A percentile compares a stretch with the other conserved stretches of the same genome.
Evolutionary conservation across 2,329 filamentous ascomycete species (phyloP).

Genomic region (Ascochyta viciae-villosae): DNA sequence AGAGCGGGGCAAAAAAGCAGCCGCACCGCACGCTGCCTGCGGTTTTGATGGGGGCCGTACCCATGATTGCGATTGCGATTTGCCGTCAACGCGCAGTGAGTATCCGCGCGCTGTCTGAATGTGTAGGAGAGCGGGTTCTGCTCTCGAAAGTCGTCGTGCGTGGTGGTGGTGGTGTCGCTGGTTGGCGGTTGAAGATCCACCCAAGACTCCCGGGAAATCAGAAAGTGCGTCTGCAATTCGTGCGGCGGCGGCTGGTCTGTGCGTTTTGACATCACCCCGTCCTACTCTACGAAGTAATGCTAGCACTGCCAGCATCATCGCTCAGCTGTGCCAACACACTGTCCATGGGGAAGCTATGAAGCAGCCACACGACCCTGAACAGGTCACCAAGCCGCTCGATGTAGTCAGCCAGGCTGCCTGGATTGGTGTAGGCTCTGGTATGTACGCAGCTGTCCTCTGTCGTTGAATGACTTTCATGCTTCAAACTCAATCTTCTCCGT

Average conservation of each 20-base stretch:
- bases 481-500: too few species aligned
- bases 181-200: constrained; percentile 24
- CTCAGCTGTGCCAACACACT: not conserved
- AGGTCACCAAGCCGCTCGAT: constrained; percentile 38
- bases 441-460: constrained; percentile 16
- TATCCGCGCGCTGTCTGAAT: constrained; percentile 46
- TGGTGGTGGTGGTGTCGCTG: constrained; percentile 29
- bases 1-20: constrained; percentile 38
- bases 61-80: constrained; percentile 64
- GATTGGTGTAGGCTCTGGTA: constrained; percentile 42
- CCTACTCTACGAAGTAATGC: too few species aligned
- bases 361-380: constrained; percentile 27
- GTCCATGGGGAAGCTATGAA: constrained; percentile 25
- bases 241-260: constrained; percentile 21
- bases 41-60: constrained; percentile 47
- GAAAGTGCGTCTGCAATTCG: constrained; percentile 28
- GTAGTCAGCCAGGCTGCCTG: constrained; percentile 33
- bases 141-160: constrained; percentile 35
- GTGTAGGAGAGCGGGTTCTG: constrained; percentile 38
- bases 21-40: constrained; percentile 29
- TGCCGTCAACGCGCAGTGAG: constrained; percentile 47
- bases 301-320: not conserved
- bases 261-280: constrained; percentile 23
- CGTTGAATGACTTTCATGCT: too few species aligned
- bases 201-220: constrained; percentile 22